These are phyloP conservation scores for Fusarium paranaense DNA, from an alignment of 2,329 filamentous ascomycete genomes.

Conservation along the genomic window DNA sequence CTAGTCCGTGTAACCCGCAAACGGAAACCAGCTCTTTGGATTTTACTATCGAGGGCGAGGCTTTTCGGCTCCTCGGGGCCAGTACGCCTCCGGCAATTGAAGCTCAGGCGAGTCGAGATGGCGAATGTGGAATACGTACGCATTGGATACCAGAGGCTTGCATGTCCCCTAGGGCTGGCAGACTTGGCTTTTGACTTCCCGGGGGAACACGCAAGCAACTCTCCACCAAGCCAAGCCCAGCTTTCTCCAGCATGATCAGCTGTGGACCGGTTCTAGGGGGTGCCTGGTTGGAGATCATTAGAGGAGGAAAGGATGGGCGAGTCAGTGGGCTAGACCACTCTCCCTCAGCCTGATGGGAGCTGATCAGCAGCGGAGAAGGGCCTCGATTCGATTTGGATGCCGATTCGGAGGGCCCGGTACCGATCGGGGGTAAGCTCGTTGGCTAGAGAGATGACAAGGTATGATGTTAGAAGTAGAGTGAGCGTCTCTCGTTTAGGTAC, in stretches of 20 bases:
- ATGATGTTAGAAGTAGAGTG: slow-evolving; percentile 21
- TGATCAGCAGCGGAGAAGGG: background rate
- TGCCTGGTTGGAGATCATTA: slow-evolving; percentile 7
- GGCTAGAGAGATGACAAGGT: slow-evolving; percentile 16
- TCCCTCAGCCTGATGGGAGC: background rate
- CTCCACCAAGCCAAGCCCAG: slow-evolving; percentile 6
- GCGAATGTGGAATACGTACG: slow-evolving; percentile 2
- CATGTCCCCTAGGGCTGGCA: background rate
- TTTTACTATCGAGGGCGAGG: slow-evolving; percentile 1
- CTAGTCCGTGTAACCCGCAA: slow-evolving; percentile 21
- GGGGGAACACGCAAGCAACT: slow-evolving; percentile 21
- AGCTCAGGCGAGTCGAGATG: background rate
- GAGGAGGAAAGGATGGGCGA: slow-evolving; percentile 23
- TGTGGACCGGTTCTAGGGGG: background rate
- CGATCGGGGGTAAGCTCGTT: slow-evolving; percentile 10
- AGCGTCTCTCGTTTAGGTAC: slow-evolving; percentile 11
- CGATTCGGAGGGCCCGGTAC: slow-evolving; percentile 2
- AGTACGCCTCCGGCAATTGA: slow-evolving; percentile 24
- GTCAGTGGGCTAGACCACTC: background rate
- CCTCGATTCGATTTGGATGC: background rate
- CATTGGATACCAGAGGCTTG: background rate
- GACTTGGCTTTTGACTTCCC: slow-evolving; percentile 22
- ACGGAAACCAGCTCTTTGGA: slow-evolving; percentile 23
- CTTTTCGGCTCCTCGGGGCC: slow-evolving; percentile 10
- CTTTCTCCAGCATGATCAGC: slow-evolving; percentile 19